A percentile compares a stretch with the other conserved stretches of the same genome.
Conservation (phyloP, 176 grass and related monocot species). For the Eragrostis curvula region DNA sequence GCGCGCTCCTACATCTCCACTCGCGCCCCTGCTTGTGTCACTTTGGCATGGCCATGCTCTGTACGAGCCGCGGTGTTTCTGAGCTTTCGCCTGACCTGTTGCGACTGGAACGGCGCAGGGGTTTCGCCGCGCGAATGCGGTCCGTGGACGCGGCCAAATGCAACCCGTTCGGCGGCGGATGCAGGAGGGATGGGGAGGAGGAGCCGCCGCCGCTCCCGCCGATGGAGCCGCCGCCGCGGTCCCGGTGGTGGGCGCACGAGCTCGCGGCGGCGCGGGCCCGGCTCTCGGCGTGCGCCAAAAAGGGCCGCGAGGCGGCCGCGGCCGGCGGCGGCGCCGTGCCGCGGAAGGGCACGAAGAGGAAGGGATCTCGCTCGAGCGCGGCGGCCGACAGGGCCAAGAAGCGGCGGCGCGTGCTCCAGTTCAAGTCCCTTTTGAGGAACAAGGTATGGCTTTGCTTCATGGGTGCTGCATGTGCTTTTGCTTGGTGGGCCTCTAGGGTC, state of each 20-base stretch:
- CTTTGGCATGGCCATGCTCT: not conserved
- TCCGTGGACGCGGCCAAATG: constrained; percentile 40
- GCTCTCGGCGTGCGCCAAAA: not conserved
- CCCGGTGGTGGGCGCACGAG: constrained; percentile 57
- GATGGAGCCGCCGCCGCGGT: constrained; percentile 34
- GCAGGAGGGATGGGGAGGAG: not conserved
- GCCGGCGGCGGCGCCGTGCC: not conserved
- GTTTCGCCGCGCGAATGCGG: constrained; percentile 47
- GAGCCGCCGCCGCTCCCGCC: constrained; percentile 33
- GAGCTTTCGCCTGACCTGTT: constrained; percentile 9
- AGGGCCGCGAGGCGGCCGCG: not conserved
- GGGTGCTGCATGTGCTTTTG: constrained; percentile 36
- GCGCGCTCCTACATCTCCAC: not conserved
- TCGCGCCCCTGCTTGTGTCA: not conserved
- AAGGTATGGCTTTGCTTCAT: constrained; percentile 51
- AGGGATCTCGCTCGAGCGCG: constrained; percentile 3
- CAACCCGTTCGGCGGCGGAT: constrained; percentile 33
- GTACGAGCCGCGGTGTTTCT: not conserved
- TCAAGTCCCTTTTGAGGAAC: constrained; percentile 25
- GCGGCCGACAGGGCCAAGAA: constrained; percentile 34
- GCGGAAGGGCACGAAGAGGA: constrained; percentile 44
- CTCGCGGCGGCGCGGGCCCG: constrained; percentile 23
- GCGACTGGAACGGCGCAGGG: constrained; percentile 40
- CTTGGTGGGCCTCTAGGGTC: constrained; percentile 22
- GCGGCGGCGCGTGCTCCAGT: constrained; percentile 31